Conservation (phyloP, 2,329 filamentous ascomycete species). For the Colletotrichum liriopes region DNA sequence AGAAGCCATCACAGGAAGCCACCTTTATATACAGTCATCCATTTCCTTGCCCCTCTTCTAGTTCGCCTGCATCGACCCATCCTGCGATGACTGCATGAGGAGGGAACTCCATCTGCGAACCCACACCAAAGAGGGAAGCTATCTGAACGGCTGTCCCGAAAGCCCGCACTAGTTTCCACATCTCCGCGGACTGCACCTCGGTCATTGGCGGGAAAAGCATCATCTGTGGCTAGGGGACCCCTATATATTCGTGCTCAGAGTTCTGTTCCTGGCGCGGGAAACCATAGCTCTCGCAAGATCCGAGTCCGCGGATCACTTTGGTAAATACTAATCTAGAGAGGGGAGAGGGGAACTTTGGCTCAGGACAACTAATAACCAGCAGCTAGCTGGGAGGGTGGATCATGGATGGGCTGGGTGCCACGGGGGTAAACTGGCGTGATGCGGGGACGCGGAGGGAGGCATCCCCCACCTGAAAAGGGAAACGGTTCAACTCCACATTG, state of each 20-base stretch:
- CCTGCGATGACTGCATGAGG: neutral
- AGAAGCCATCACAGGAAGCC: neutral
- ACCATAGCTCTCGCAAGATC: neutral
- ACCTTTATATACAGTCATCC: neutral
- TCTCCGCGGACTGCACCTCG: neutral
- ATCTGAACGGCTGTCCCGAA: neutral
- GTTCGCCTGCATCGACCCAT: neutral
- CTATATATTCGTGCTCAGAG: slow-evolving; percentile 8
- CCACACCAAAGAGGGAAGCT: slow-evolving; percentile 3
- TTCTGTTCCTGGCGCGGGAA: neutral
- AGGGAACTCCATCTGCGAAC: neutral
- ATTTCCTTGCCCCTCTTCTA: neutral
- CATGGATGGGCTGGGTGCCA: slow-evolving; percentile 1
- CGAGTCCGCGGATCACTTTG: slow-evolving; percentile 22
- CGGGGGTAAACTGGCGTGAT: slow-evolving; percentile 8
- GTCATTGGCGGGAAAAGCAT: slow-evolving; percentile 38
- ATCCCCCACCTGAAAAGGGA: slow-evolving; percentile 41
- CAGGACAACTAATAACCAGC: too few relatives aligned
- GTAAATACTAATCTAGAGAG: neutral
- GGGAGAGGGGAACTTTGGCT: neutral
- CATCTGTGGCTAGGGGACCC: neutral
- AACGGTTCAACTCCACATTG: slow-evolving; percentile 12
- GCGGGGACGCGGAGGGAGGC: slow-evolving; percentile 43
- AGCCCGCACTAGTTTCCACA: neutral
- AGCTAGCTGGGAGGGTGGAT: neutral